phyloP scores from a whole-genome alignment of 257 asterid species.

The Orobanche coerulescens region DNA sequence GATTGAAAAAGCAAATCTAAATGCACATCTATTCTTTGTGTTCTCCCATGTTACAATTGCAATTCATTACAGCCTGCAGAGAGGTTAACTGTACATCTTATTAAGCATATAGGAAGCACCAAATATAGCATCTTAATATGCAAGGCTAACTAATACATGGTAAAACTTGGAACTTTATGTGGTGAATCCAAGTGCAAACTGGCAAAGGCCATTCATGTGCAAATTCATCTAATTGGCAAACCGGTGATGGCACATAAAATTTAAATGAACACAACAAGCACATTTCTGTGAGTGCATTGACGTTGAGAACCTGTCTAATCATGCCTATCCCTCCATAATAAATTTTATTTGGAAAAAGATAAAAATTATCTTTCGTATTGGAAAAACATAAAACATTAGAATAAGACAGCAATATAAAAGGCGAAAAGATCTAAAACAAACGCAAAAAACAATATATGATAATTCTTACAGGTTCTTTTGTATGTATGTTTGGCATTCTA shows the following conservation, averaged over 20 bases:
- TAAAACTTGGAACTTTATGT: no score
- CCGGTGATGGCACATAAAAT: not conserved
- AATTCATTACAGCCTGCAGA: not conserved
- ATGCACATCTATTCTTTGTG: not conserved
- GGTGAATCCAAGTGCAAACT: no score
- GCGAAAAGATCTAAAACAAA: not conserved
- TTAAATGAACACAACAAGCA: no score
- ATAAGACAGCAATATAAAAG: no score
- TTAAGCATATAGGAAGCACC: no score
- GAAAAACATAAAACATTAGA: no score
- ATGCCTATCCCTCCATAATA: not conserved
- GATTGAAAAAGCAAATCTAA: not conserved
- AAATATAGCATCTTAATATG: no score
- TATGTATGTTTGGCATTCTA: constrained; percentile 47
- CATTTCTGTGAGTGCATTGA: no score
- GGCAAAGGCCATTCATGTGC: not conserved
- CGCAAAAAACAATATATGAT: not conserved
- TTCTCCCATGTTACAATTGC: not conserved
- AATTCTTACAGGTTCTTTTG: constrained; percentile 48
- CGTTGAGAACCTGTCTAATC: not conserved
- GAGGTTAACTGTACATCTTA: not conserved
- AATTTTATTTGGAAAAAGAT: no score
- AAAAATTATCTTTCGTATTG: no score
- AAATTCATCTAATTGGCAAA: not conserved
- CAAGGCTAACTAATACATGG: no score